Evolutionary conservation across 371 early-diverging fungal species (phyloP), one percentile per base, ranked within the genome.

Genomic region (Lichtheimia hyalospora): DNA sequence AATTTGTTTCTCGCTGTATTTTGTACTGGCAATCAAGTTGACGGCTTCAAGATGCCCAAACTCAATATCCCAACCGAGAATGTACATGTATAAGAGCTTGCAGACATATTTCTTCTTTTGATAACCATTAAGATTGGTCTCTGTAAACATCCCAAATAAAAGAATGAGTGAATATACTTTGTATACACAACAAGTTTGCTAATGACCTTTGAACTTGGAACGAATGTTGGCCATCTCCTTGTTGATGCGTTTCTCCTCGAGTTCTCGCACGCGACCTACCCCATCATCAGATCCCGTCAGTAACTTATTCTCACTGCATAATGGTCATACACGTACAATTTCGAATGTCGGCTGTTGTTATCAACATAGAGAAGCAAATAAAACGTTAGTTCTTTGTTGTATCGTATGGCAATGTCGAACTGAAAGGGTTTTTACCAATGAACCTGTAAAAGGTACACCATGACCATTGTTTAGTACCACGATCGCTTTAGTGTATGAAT

Each of bases 141-240:
- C 98, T 96, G 68, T 43, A 51, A 13, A 23, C 7, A 40, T 27
- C 10, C 34, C 34, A 4, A 34, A 34, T 8, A 2, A 8, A 34
- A 10, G 10, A 10, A 8, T 8, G 34, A 10, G 10, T 34, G 34
- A 8, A 10, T 8, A 8, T n/a, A 34, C 34, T 8, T 1, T 4
- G 10, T 10, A 34, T 6, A 34, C 10, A 34, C 10, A 1, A 34
- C 34, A 34, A 34, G 34, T 34, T 8, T 21, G 5, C 15, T 25
- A 6, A 27, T 54, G 70, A 95, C 96, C 95, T 85, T 96, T 96
- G 79, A 98, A 98, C 75, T 98, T 97, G 15, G 93, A 81, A 15
- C 99, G 86, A 66, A 98, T 98, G 79, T 98, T 97, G 62, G 97
- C 97, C 85, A 98, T 86, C 79, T 98, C 99, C 71, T 97, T 98